These are phyloP conservation scores for Blastobotrys illinoisensis DNA, from an alignment of 1,139 yeast genomes.

Conservation along the genomic window DNA sequence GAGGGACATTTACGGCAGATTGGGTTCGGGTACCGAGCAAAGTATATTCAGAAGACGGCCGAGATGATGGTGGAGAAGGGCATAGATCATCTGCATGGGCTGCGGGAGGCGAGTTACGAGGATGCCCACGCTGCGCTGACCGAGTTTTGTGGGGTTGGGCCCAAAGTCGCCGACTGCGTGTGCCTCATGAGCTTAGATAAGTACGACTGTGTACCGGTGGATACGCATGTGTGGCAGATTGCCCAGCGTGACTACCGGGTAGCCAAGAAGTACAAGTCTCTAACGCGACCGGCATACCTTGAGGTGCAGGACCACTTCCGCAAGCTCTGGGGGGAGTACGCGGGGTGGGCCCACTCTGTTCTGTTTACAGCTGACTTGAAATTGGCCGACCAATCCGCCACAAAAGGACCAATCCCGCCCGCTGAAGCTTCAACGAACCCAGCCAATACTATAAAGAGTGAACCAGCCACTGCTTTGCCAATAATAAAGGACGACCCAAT, in stretches of 20 bases:
- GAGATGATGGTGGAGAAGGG: conserved; percentile 35
- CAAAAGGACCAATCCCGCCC: not conserved
- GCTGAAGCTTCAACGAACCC: too few species aligned
- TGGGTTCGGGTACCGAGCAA: conserved; percentile 93
- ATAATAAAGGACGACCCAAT: too few species aligned
- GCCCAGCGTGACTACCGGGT: conserved; percentile 76
- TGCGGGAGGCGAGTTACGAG: conserved; percentile 46
- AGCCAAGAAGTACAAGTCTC: conserved; percentile 39
- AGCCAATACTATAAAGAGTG: too few species aligned
- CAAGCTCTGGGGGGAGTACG: conserved; percentile 77
- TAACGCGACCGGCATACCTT: conserved; percentile 55
- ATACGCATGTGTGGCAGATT: conserved; percentile 92
- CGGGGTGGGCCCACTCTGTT: conserved; percentile 98
- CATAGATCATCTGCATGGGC: conserved; percentile 28
- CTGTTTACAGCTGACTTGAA: conserved; percentile 76
- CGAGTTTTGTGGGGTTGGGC: conserved; percentile 85
- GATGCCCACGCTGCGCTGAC: conserved; percentile 61
- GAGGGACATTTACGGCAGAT: conserved; percentile 45
- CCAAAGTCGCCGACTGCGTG: conserved; percentile 95
- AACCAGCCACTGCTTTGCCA: too few species aligned
- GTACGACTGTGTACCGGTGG: conserved; percentile 88
- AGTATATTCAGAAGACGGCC: conserved; percentile 78
- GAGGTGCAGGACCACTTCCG: conserved; percentile 58
- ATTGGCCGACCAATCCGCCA: not conserved
- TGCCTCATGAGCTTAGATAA: conserved; percentile 88